Conservation (phyloP, 371 early-diverging fungal species). For the Mortierella sp. region DNA sequence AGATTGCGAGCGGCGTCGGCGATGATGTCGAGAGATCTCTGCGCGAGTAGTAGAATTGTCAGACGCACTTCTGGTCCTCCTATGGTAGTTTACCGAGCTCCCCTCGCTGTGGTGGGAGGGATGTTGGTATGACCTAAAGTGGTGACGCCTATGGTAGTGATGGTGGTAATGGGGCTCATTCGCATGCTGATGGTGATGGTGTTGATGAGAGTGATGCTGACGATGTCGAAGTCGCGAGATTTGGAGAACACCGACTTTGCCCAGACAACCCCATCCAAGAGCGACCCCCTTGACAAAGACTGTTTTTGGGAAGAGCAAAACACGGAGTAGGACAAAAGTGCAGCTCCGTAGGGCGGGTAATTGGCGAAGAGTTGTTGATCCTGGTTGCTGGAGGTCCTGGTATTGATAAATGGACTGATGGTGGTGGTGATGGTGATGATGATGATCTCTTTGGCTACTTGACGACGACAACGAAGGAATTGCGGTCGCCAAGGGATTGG, state of each 20-base stretch:
- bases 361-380: background rate
- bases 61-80: background rate
- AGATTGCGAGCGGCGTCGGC: background rate
- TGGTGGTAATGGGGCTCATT: background rate
- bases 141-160: slow-evolving; percentile 2
- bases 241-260: background rate
- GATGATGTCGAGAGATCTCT: background rate
- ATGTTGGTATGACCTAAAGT: slow-evolving; percentile 12
- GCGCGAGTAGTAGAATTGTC: background rate
- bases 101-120: background rate
- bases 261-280: slow-evolving; percentile 11
- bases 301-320: slow-evolving; percentile 26
- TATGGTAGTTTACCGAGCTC: background rate
- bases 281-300: slow-evolving; percentile 16
- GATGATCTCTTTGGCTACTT: background rate
- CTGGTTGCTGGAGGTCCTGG: background rate
- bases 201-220: slow-evolving; percentile 4
- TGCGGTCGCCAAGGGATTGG: background rate
- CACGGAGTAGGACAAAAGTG: slow-evolving; percentile 19
- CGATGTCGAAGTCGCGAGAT: slow-evolving; percentile 1
- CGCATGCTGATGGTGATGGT: background rate
- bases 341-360: slow-evolving; percentile 10
- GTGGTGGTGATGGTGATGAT: background rate
- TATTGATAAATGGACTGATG: background rate
- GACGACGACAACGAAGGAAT: background rate